Evolutionary conservation across 2,329 filamentous ascomycete genomes (phyloP).

Genomic region (Fusarium lateritium): DNA sequence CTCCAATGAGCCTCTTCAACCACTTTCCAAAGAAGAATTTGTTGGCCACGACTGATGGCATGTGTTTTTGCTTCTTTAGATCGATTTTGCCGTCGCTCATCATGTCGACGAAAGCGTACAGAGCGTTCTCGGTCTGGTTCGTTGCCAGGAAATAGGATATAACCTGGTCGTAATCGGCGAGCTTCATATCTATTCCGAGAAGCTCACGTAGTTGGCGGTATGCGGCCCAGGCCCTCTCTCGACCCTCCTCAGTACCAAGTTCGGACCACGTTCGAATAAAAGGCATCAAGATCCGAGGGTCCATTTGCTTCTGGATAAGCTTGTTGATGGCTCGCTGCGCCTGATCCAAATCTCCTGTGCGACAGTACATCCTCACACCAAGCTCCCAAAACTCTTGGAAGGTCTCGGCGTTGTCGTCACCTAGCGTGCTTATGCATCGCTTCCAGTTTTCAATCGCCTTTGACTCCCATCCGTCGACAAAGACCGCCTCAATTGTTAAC

Average conservation of each 20-base stretch:
- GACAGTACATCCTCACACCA: conserved; percentile 75
- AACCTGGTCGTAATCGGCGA: conserved; percentile 83
- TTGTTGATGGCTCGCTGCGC: conserved; percentile 70
- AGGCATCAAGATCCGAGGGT: conserved; percentile 73
- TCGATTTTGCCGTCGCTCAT: conserved; percentile 75
- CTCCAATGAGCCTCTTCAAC: conserved; percentile 86
- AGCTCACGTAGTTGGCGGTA: conserved; percentile 76
- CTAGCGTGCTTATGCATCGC: conserved; percentile 68
- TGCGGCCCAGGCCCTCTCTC: conserved; percentile 74
- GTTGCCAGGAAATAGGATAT: conserved; percentile 79
- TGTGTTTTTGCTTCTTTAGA: conserved; percentile 58
- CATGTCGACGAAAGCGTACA: conserved; percentile 90
- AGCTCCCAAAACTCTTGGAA: conserved; percentile 73
- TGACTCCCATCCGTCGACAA: conserved; percentile 71
- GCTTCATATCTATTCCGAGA: conserved; percentile 72
- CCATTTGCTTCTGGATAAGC: conserved; percentile 64
- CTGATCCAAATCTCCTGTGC: conserved; percentile 69
- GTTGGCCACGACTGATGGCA: conserved; percentile 72
- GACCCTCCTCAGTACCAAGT: conserved; percentile 60
- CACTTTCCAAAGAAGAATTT: conserved; percentile 90
- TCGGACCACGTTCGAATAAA: conserved; percentile 79
- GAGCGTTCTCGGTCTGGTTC: conserved; percentile 75
- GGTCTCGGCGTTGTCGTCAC: conserved; percentile 60
- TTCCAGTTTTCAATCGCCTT: conserved; percentile 77
- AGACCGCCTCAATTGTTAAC: conserved; percentile 77